phyloP scores from a whole-genome alignment of 805 yeast species.

The Sugiyamaella boreocaroliniensis region DNA sequence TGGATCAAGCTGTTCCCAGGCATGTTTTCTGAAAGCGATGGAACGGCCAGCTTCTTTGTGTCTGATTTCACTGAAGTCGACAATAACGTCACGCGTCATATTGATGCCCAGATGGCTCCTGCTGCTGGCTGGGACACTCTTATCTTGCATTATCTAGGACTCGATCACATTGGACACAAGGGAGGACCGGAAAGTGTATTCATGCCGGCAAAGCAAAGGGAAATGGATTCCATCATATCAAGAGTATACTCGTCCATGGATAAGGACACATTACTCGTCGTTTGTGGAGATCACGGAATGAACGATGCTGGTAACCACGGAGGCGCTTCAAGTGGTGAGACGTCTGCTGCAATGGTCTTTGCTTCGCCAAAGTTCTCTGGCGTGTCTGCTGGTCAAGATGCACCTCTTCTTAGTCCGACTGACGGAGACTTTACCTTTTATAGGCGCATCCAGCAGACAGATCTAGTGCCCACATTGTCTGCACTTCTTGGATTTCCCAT shows the following conservation, averaged over 20 bases:
- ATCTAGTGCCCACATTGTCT: constrained; percentile 64
- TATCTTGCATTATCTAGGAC: constrained; percentile 83
- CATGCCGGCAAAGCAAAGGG: constrained; percentile 77
- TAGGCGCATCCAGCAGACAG: constrained; percentile 54
- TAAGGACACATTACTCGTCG: constrained; percentile 56
- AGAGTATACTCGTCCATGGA: constrained; percentile 40
- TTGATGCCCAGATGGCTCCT: constrained; percentile 48
- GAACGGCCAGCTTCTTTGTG: constrained; percentile 90
- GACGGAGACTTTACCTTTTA: constrained; percentile 43
- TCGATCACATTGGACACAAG: constrained; percentile 97
- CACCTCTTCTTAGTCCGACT: neutral
- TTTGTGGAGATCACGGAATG: constrained; percentile 96
- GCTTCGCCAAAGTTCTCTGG: constrained; percentile 52
- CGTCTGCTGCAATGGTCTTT: constrained; percentile 73
- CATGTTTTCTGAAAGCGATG: constrained; percentile 61
- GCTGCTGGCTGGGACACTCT: constrained; percentile 66
- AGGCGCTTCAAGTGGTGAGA: constrained; percentile 89
- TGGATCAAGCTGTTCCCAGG: constrained; percentile 88
- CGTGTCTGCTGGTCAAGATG: neutral
- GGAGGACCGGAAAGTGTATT: constrained; percentile 80
- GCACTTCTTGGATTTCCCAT: constrained; percentile 56
- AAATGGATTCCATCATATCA: constrained; percentile 70
- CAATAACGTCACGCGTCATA: constrained; percentile 82
- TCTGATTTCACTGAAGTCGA: constrained; percentile 95
- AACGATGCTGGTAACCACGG: constrained; percentile 95